Base-by-base conservation (phyloP, 2,329 filamentous ascomycete species). In the Ophiognomonia clavigignenti-juglandacearum region DNA sequence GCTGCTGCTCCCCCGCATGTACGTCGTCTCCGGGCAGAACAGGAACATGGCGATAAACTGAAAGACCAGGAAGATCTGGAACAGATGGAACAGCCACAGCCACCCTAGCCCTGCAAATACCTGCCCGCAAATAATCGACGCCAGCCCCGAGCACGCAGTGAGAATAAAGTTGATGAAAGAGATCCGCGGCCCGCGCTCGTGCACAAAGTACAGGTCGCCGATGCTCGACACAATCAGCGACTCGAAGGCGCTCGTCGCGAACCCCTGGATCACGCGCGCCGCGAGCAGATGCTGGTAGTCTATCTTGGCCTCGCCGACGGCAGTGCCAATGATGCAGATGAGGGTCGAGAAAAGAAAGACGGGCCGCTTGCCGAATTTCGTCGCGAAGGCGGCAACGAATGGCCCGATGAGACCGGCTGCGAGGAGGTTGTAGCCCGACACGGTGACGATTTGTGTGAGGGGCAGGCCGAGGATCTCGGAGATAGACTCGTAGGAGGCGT, bases 11-110 rank as follows among this genome's bases (percentile, higher is more conserved):
- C 37, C 35, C 4, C 66, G 61, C 40, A 57, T 61, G 56, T 65
- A 70, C 1, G 59, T 57, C 8, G 66, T 69, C 46, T 70, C 66
- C 0, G 65, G 65, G 3, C 67, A 65, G 45, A 70, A 67, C 38
- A 69, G 55, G 41, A 64, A 59, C 26, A 65, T 56, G 7, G 64
- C 48, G 6, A 64, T 27, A 7, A 56, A 47, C 35, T 65, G 60
- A 8, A 67, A 34, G 7, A 59, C 62, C 2, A 58, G 50, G 50
- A 64, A 66, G 3, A 61, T 57, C 19, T 60, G 57, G 10, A 67
- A 55, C 2, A 67, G 59, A 43, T 65, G 60, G 57, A 66, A 68
- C 8, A 68, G 56, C 40, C 56, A 58, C 43, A 52, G 49, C 56
- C 56, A 58, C 6, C 55, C 55, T 3, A 58, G 52, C 26, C 54